These are phyloP conservation scores for Trypanosoma theileri DNA, from an alignment of 208 protist genomes.

Conservation along the genomic window DNA sequence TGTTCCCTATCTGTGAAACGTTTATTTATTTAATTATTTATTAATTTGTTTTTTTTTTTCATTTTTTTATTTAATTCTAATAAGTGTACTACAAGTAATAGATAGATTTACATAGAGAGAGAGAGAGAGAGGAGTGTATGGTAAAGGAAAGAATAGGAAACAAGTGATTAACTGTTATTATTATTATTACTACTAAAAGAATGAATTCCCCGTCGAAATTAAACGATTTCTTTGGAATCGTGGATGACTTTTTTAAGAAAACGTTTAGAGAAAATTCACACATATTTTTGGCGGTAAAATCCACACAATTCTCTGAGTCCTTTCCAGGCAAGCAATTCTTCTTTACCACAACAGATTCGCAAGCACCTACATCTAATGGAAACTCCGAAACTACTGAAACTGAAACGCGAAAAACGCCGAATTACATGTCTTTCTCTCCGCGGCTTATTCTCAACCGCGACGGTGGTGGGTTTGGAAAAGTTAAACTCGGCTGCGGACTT, in stretches of 20 bases:
- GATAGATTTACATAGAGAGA: no score
- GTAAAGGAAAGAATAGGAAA: no score
- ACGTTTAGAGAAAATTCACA: conserved; percentile 78
- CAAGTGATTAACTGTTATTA: no score
- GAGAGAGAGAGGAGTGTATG: no score
- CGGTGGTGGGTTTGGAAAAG: conserved; percentile 65
- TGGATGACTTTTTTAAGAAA: conserved; percentile 88
- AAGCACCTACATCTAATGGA: background rate
- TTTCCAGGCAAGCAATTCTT: conserved; percentile 50
- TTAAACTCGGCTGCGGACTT: conserved; percentile 70
- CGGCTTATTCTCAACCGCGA: conserved; percentile 63
- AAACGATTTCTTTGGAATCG: conserved; percentile 73
- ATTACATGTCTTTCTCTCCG: conserved; percentile 66
- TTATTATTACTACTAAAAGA: background rate
- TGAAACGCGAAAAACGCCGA: conserved; percentile 17
- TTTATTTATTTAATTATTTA: no score
- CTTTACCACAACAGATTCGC: conserved; percentile 14
- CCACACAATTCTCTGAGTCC: conserved; percentile 63
- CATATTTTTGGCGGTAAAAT: conserved; percentile 77
- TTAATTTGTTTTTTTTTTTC: no score
- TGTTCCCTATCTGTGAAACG: no score
- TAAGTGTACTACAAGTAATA: no score
- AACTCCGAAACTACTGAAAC: conserved; percentile 12
- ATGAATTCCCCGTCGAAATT: conserved; percentile 73
- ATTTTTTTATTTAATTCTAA: no score